Evolutionary conservation across 805 yeast genomes (phyloP).

Genomic region (Kuraishia molischiana): DNA sequence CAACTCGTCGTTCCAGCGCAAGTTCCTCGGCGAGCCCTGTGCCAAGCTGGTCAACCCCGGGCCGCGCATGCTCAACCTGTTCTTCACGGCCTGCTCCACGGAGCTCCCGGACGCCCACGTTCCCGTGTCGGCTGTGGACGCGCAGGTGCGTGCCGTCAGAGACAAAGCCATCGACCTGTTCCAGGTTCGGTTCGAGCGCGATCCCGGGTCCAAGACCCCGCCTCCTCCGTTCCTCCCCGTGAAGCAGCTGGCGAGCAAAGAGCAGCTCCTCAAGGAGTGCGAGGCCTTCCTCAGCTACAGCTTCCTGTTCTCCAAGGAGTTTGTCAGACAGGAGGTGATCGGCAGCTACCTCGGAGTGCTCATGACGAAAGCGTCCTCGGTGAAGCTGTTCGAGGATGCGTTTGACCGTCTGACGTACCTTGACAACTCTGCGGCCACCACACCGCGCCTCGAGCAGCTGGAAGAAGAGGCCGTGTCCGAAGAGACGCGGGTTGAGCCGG

Average conservation of each 20-base stretch:
- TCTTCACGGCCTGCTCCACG: constrained; percentile 28
- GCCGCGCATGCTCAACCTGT: constrained; percentile 19
- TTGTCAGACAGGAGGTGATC: constrained; percentile 31
- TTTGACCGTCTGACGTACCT: neutral
- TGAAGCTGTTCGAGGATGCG: neutral
- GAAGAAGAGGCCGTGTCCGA: constrained; percentile 8
- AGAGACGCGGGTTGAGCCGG: constrained; percentile 5
- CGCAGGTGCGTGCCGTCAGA: constrained; percentile 31
- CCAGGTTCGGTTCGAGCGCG: constrained; percentile 18
- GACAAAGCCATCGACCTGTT: constrained; percentile 20
- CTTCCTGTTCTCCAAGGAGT: constrained; percentile 29
- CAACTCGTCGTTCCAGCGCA: constrained; percentile 30
- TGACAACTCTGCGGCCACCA: neutral
- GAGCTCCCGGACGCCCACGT: constrained; percentile 1
- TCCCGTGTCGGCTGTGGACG: constrained; percentile 25
- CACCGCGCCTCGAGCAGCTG: constrained; percentile 9
- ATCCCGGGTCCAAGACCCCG: constrained; percentile 5
- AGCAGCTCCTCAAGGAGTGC: constrained; percentile 58
- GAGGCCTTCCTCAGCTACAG: constrained; percentile 64
- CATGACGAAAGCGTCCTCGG: constrained; percentile 18
- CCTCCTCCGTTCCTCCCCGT: constrained; percentile 67
- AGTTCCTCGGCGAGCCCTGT: constrained; percentile 5
- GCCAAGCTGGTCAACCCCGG: neutral
- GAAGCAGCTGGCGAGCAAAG: constrained; percentile 23
- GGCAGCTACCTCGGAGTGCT: constrained; percentile 41